Evolutionary conservation across 2,329 filamentous ascomycete genomes (phyloP), one percentile per base, ranked within the genome.

Genomic region (Fusarium sp.): DNA sequence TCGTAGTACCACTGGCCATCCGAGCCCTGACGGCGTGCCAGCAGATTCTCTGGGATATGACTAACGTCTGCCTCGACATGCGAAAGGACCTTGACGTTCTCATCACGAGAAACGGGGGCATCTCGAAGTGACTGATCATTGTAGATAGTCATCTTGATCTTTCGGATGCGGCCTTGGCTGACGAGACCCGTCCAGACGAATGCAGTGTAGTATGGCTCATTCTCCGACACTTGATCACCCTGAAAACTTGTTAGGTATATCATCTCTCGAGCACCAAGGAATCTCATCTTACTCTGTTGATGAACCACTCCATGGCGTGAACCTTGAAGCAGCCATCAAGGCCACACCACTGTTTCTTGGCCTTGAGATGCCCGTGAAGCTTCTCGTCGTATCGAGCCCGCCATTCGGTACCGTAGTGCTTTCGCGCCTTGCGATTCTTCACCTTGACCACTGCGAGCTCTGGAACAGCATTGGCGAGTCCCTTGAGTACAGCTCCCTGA

Each of bases 401-500:
- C 77, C 80, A 81, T 67, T 83, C 80, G 16, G 80, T 82, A 7
- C 85, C 85, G 64, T 87, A 87, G 70, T 86, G 83, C 72, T 85
- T 86, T 41, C 85, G 82, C 10, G 84, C 85, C 66, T 79, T 81
- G 63, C 85, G 81, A 39, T 84, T 84, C 69, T 81, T 80, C 34
- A 87, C 79, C 58, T 79, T 81, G 58, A 87, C 83, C 60, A 80
- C 77, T 13, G 81, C 82, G 32, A 81, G 80, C 13, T 77, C 74
- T 10, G 82, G 80, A 0, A 83, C 81, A 1, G 80, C 78, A 34
- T 82, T 80, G 2, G 83, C 82, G 2, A 88, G 78, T 1, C 86
- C 87, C 75, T 86, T 87, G 81, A 87, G 84, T 25, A 88, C 85
- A 18, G 87, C 87, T 20, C 87, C 87, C 37, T 84, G 83, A 0